Evolutionary conservation across 106 monocot species (phyloP), one percentile per base, ranked within the genome.

Genomic region (Dioscorea dumetorum): DNA sequence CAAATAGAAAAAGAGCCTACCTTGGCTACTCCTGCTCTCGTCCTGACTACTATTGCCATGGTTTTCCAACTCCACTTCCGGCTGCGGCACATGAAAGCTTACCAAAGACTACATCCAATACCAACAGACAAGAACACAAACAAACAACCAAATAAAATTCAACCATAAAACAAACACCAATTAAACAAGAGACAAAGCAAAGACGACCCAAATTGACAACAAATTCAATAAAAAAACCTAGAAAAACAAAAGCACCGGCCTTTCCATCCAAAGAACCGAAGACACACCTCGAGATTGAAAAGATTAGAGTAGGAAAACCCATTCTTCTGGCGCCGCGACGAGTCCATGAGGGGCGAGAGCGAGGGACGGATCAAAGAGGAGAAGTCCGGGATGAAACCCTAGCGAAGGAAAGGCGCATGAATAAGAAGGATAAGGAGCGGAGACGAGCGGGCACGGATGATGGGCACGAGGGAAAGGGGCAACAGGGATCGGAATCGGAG

Each of bases 241-340:
- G 41, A 41, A 41, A 41, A 10, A 10, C 41, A 41, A 41, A 41
- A 41, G 41, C 41, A 41, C 41, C 1, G 41, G 5, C 41, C 6
- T 41, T 41, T 10, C 41, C 41, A 10, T 28, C 9, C 0, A 41
- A 41, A 41, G 18, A 66, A 59, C 24, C 18, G 23, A 16, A 33
- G 73, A 28, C 28, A 28, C 70, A 91, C 94, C 83, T 94, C 94
- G 70, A 94, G 90, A 72, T 94, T 88, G 83, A 90, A 94, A 79
- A 94, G 90, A 50, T 83, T 85, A 78, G 85, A 77, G 69, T 87
- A 87, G 35, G 90, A 83, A 12, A 80, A 58, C 8, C 85, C 83
- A 66, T 73, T 73, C 59, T 66, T 64, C 57, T 68, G 74, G 31
- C 72, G 70, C 62, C 79, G 57, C 50, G 34, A 69, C 35, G 49